Conservation (phyloP, 306 rosid species). For the Phaseolus lunatus region DNA sequence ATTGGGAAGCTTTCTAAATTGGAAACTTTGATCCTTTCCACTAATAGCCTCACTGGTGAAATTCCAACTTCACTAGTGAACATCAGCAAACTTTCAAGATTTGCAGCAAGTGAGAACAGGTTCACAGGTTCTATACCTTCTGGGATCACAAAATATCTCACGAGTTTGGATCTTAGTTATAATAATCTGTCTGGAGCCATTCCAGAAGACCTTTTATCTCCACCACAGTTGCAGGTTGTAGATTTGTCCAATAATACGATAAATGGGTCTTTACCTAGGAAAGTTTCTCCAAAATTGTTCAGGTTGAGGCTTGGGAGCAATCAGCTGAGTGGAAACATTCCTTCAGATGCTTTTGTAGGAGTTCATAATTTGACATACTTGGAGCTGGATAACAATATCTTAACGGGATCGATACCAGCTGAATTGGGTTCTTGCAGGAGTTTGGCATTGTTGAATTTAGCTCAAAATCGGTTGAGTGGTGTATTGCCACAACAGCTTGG, state of each 20-base stretch:
- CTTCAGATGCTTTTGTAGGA: constrained; percentile 30
- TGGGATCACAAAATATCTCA: constrained; percentile 59
- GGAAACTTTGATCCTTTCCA: constrained; percentile 66
- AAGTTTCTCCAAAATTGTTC: constrained; percentile 53
- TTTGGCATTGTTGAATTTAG: constrained; percentile 74
- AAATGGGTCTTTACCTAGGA: constrained; percentile 57
- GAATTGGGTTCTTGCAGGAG: constrained; percentile 55
- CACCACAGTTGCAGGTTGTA: constrained; percentile 46
- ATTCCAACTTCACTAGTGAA: constrained; percentile 57
- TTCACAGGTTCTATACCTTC: constrained; percentile 61
- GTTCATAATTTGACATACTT: constrained; percentile 53
- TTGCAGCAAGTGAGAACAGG: constrained; percentile 67
- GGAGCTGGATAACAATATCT: constrained; percentile 66
- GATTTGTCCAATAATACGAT: constrained; percentile 69
- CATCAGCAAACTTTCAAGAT: constrained; percentile 59
- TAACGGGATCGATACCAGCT: constrained; percentile 60
- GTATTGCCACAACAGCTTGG: constrained; percentile 61
- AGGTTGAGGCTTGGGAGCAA: constrained; percentile 82
- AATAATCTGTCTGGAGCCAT: constrained; percentile 52
- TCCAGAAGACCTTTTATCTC: constrained; percentile 64
- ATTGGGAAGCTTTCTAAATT: constrained; percentile 67
- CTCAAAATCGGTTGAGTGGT: constrained; percentile 61
- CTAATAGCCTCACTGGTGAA: constrained; percentile 52
- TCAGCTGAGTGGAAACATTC: constrained; percentile 52
- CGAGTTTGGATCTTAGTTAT: constrained; percentile 69